Conservation (phyloP, 2,329 filamentous ascomycete genomes). For the Colletotrichum truncatum region DNA sequence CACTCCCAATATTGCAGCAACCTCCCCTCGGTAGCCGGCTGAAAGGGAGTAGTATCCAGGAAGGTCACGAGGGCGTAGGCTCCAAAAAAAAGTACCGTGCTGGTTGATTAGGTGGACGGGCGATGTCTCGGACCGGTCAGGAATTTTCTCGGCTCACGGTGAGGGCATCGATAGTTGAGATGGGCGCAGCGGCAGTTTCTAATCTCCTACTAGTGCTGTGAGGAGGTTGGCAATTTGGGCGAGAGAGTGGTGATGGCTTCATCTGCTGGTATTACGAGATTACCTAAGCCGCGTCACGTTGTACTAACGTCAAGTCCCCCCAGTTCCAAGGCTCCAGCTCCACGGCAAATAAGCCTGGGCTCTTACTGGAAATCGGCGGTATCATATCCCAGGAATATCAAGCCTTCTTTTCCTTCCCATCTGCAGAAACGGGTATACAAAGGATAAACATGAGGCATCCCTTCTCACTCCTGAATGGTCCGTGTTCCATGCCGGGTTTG, state of each 20-base stretch:
- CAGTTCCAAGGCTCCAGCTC: too few relatives aligned
- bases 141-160: not conserved
- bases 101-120: not conserved
- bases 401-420: constrained; percentile 10
- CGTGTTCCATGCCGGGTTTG: constrained; percentile 49
- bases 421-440: constrained; percentile 32
- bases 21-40: not conserved
- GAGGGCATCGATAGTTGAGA: not conserved
- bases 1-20: not conserved
- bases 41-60: not conserved
- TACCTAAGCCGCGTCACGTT: not conserved
- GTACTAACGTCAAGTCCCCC: too few relatives aligned
- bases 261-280: not conserved
- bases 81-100: not conserved
- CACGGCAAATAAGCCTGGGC: too few relatives aligned
- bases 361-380: not conserved
- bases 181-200: not conserved
- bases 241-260: constrained; percentile 9
- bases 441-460: constrained; percentile 47
- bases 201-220: too few relatives aligned
- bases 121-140: not conserved
- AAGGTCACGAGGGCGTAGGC: constrained; percentile 1
- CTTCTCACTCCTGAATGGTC: constrained; percentile 43
- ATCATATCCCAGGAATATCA: not conserved
- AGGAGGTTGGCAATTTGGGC: not conserved